A percentile compares a stretch with the other conserved stretches of the same genome.
Conservation (phyloP, 2,329 filamentous ascomycete genomes). For the Pseudopyrenochaeta lycopersici region DNA sequence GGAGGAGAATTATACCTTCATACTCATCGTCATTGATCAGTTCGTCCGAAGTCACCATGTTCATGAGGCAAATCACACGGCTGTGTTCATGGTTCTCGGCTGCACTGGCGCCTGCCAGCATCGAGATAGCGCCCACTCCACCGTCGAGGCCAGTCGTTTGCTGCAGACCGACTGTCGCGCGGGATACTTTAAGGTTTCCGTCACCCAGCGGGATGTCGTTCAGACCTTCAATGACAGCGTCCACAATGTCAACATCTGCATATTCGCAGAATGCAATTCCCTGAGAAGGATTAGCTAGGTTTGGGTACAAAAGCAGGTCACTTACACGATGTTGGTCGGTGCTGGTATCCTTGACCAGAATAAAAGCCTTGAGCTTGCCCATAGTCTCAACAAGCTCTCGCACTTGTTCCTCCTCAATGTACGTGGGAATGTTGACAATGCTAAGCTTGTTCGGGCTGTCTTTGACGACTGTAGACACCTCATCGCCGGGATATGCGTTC, state of each 20-base stretch:
- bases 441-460: slow-evolving; percentile 97
- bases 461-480: slow-evolving; percentile 81
- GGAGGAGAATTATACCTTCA: slow-evolving; percentile 70
- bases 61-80: slow-evolving; percentile 88
- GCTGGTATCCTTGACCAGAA: slow-evolving; percentile 84
- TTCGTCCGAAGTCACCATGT: slow-evolving; percentile 98
- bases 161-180: slow-evolving; percentile 92
- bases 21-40: slow-evolving; percentile 94
- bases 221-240: slow-evolving; percentile 86
- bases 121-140: slow-evolving; percentile 96
- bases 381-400: slow-evolving; percentile 90
- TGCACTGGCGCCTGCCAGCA: slow-evolving; percentile 90
- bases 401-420: slow-evolving; percentile 90
- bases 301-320: slow-evolving; percentile 17
- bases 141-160: slow-evolving; percentile 92
- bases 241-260: slow-evolving; percentile 76
- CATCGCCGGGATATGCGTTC: slow-evolving; percentile 75
- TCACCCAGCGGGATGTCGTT: slow-evolving; percentile 95
- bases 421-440: slow-evolving; percentile 86
- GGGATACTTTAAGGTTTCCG: slow-evolving; percentile 81
- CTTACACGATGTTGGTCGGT: slow-evolving; percentile 88
- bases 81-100: slow-evolving; percentile 76
- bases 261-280: slow-evolving; percentile 98
- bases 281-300: slow-evolving; percentile 56
- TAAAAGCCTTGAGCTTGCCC: slow-evolving; percentile 90